phyloP scores from a whole-genome alignment of 192 early-diverging fungal genomes.

The Coemansia sp. region DNA sequence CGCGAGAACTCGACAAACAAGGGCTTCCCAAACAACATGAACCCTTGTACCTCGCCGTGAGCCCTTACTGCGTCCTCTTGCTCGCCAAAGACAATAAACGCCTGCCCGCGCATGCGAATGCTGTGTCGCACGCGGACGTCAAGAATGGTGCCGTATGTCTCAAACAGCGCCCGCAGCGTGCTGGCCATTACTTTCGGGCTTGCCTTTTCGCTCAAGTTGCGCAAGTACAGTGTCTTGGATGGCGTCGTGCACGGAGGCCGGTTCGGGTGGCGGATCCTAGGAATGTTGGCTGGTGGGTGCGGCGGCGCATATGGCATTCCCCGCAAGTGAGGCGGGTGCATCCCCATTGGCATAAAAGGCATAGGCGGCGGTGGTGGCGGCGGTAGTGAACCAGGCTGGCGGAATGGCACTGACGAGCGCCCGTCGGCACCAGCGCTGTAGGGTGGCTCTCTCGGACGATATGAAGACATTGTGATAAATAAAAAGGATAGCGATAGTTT shows the following conservation, averaged over 20 bases:
- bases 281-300: slow-evolving; percentile 8
- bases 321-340: slow-evolving; percentile 8
- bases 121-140: slow-evolving; percentile 80
- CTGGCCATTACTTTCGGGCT: slow-evolving; percentile 71
- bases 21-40: slow-evolving; percentile 81
- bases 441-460: background rate
- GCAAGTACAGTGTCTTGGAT: slow-evolving; percentile 76
- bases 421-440: background rate
- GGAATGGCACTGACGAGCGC: background rate
- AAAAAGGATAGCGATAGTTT: too few species aligned
- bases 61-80: slow-evolving; percentile 76
- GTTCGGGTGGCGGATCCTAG: slow-evolving; percentile 57
- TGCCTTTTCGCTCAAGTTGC: slow-evolving; percentile 79
- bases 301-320: slow-evolving; percentile 4
- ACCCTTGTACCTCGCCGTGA: slow-evolving; percentile 80
- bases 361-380: slow-evolving; percentile 11
- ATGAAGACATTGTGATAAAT: background rate
- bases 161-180: slow-evolving; percentile 79
- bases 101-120: slow-evolving; percentile 91
- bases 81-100: slow-evolving; percentile 84
- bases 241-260: slow-evolving; percentile 66
- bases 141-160: slow-evolving; percentile 80
- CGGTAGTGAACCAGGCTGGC: background rate
- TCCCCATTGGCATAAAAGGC: slow-evolving; percentile 14
- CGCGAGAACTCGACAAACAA: slow-evolving; percentile 61